Evolutionary conservation across 306 rosid species (phyloP), one percentile per base, ranked within the genome.

Genomic region (Fragaria vesca): DNA sequence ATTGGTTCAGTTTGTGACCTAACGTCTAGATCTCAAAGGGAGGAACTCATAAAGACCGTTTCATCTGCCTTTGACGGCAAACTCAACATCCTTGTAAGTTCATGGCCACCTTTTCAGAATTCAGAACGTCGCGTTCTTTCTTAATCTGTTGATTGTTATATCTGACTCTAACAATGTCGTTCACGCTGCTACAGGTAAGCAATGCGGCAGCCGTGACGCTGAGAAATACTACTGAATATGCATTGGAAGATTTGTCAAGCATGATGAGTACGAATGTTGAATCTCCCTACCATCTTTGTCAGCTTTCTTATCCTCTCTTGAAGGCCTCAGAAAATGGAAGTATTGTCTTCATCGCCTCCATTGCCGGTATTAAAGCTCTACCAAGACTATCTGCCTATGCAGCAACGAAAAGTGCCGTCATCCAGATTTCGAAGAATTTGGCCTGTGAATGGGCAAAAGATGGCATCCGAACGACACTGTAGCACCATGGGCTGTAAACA

Each of bases 361-460:
- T 83, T 38, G 86, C 91, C 1, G 91, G 89, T 18, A 24, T 83
- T 4, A 85, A 26, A 34, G 88, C 91, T 50, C 3, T 80, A 0
- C 91, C 94, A 16, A 7, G 15, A 32, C 0, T 43, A 12, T 82
- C 91, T 16, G 66, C 80, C 50, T 88, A 89, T 80, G 86, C 84
- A 8, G 89, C 92, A 32, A 82, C 93, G 48, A 93, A 88, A 86
- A 93, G 97, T 48, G 95, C 93, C 0, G 81, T 91, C 46, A 88
- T 87, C 55, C 97, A 90, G 62, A 26, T 81, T n/a, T 79, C 92
- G 10, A 88, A 63, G 80, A 91, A 86, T 73, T 52, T 89, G 55
- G 97, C 94, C 3, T 72, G 87, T 24, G 94, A 91, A 72, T 91
- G 97, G 97, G 91, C 88, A 45, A 86, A 83, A 83, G 97, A 91